Conservation (phyloP, 2,329 filamentous ascomycete genomes). For the Cladophialophora immunda region DNA sequence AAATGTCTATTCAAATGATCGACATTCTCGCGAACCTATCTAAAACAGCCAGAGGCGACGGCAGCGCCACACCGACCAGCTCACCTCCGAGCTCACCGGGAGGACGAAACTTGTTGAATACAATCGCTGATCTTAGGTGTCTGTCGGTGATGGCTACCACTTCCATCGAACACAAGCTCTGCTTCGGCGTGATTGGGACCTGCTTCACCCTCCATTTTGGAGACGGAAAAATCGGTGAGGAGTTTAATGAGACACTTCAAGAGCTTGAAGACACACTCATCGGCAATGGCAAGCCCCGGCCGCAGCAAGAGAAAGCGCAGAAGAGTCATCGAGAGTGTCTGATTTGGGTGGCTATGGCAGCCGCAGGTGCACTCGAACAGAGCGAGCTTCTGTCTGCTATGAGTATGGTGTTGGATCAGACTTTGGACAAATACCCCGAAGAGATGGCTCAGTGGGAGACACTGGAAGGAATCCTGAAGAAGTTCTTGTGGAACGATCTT, state of each 20-base stretch:
- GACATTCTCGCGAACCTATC: slow-evolving; percentile 31
- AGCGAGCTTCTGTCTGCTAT: slow-evolving; percentile 20
- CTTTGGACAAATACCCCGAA: slow-evolving; percentile 28
- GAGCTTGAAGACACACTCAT: slow-evolving; percentile 31
- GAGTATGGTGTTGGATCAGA: slow-evolving; percentile 26
- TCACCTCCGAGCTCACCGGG: slow-evolving; percentile 18
- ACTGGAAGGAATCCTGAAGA: slow-evolving; percentile 29
- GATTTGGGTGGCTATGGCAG: slow-evolving; percentile 31
- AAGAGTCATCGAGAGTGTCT: slow-evolving; percentile 29
- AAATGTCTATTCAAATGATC: slow-evolving; percentile 35
- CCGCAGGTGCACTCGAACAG: slow-evolving; percentile 26
- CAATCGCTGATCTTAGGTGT: slow-evolving; percentile 30
- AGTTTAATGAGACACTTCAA: slow-evolving; percentile 28
- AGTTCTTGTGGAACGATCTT: slow-evolving; percentile 31
- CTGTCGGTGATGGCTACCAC: slow-evolving; percentile 29
- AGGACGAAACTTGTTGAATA: slow-evolving; percentile 23
- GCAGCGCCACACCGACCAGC: slow-evolving; percentile 20
- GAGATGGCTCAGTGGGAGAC: slow-evolving; percentile 26
- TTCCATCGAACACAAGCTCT: slow-evolving; percentile 32
- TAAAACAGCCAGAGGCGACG: slow-evolving; percentile 18
- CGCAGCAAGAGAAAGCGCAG: slow-evolving; percentile 13
- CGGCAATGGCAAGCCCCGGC: slow-evolving; percentile 18
- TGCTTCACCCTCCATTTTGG: slow-evolving; percentile 31
- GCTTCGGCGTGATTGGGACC: slow-evolving; percentile 32
- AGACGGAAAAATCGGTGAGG: slow-evolving; percentile 21